Evolutionary conservation across 768 basidiomycete genomes (phyloP).

Genomic region (Postia placenta): DNA sequence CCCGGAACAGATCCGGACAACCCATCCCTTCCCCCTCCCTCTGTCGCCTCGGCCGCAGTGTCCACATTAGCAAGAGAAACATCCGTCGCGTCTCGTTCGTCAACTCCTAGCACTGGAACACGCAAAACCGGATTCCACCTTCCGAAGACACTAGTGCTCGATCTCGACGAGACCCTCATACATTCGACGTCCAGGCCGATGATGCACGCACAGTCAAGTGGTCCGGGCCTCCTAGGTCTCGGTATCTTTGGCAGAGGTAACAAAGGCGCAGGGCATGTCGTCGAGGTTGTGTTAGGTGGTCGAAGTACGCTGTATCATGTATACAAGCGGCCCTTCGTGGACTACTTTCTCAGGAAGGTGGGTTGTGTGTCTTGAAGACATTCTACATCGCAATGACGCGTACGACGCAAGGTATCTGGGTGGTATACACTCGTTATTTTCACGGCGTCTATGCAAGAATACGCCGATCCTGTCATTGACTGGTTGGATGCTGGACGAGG

Average conservation of each 20-base stretch:
- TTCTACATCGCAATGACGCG: conserved; percentile 4
- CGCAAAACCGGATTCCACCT: conserved; percentile 70
- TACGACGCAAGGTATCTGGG: conserved; percentile 69
- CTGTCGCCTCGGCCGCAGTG: conserved; percentile 5
- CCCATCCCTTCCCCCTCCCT: conserved; percentile 1
- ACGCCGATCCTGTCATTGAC: conserved; percentile 99
- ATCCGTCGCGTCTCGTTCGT: conserved; percentile 9
- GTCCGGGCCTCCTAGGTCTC: conserved; percentile 51
- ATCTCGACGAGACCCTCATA: conserved; percentile 97
- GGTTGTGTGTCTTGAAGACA: conserved; percentile 8
- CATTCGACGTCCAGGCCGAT: conserved; percentile 90
- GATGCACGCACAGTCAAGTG: conserved; percentile 32
- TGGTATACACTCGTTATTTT: conserved; percentile 99
- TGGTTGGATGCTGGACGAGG: conserved; percentile 96
- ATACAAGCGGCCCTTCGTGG: conserved; percentile 96
- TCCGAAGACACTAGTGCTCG: conserved; percentile 93
- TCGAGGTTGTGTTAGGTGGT: conserved; percentile 88
- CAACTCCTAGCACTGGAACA: conserved; percentile 26
- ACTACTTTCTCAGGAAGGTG: conserved; percentile 89
- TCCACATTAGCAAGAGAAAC: too few species aligned
- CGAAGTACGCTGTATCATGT: conserved; percentile 93
- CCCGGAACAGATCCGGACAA: neutral
- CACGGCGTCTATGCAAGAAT: conserved; percentile 98
- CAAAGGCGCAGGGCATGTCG: conserved; percentile 74
- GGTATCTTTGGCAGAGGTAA: conserved; percentile 43